A percentile compares a stretch with the other conserved stretches of the same genome.
These are phyloP conservation scores for Termitomyces sp. DNA, from an alignment of 768 basidiomycete species.

Conservation along the genomic window DNA sequence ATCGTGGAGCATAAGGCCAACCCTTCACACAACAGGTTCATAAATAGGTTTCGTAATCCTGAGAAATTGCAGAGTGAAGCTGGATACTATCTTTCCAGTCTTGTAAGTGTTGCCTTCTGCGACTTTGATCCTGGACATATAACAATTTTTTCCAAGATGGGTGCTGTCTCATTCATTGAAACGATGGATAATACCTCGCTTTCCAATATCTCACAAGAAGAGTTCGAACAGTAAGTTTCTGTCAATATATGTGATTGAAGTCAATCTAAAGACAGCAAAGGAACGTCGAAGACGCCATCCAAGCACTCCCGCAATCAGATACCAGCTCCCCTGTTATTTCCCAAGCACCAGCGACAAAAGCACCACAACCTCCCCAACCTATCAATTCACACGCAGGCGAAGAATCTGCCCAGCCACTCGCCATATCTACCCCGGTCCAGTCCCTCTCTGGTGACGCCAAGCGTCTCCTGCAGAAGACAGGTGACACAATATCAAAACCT, in stretches of 20 bases:
- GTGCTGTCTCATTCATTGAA: constrained; percentile 96
- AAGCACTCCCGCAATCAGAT: constrained; percentile 45
- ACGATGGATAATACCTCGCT: constrained; percentile 95
- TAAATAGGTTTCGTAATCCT: constrained; percentile 91
- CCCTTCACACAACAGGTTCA: constrained; percentile 65
- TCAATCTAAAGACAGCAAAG: constrained; percentile 24
- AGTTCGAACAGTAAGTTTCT: constrained; percentile 73
- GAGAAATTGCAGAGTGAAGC: constrained; percentile 90
- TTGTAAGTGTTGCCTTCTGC: constrained; percentile 49
- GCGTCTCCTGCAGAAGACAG: constrained; percentile 84
- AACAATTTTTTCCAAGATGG: constrained; percentile 57
- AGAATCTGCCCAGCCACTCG: constrained; percentile 82
- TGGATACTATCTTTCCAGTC: constrained; percentile 94
- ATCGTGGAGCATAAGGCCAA: not conserved
- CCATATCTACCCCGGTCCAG: constrained; percentile 57
- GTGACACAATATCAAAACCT: constrained; percentile 88
- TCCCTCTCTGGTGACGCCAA: constrained; percentile 70
- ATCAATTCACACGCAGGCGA: constrained; percentile 70
- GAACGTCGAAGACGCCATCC: constrained; percentile 54
- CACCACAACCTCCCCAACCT: constrained; percentile 12
- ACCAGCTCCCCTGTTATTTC: constrained; percentile 34
- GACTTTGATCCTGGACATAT: not conserved
- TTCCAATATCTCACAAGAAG: constrained; percentile 90
- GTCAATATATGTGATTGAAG: not conserved
- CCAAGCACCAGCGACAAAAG: constrained; percentile 26